Conservation (phyloP, 306 rosid genomes). For the Corylus americana region DNA sequence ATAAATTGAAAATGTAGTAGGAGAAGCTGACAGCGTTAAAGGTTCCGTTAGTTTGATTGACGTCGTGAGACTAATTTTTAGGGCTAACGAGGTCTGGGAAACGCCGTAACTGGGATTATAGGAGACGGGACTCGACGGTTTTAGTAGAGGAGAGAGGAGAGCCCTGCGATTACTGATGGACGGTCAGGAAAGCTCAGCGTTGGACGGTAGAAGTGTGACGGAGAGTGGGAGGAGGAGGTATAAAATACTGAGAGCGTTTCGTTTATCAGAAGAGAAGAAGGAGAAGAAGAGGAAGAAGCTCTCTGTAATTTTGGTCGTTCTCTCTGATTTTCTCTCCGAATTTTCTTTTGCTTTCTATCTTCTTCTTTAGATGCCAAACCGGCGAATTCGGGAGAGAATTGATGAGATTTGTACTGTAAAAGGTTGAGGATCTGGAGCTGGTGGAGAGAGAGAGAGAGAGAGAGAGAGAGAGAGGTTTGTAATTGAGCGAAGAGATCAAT, state of each 20-base stretch:
- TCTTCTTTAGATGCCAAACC: conserved; percentile 19
- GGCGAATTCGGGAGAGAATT: conserved; percentile 21
- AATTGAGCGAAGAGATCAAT: conserved; percentile 26
- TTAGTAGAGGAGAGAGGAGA: conserved; percentile 1
- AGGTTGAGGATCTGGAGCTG: conserved; percentile 55
- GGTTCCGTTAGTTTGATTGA: conserved; percentile 42
- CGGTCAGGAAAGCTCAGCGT: conserved; percentile 35
- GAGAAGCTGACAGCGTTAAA: conserved; percentile 31
- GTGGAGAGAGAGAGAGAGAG: not conserved
- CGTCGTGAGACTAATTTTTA: conserved; percentile 26
- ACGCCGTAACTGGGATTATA: conserved; percentile 42
- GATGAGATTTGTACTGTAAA: conserved; percentile 31
- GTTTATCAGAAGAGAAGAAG: conserved; percentile 34
- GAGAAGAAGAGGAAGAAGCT: conserved; percentile 24
- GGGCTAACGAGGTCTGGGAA: conserved; percentile 3
- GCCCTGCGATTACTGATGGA: conserved; percentile 48
- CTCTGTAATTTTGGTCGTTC: conserved; percentile 35
- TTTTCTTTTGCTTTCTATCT: conserved; percentile 21
- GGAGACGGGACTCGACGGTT: conserved; percentile 42
- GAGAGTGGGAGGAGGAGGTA: conserved; percentile 45
- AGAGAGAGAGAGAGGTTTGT: conserved; percentile 36
- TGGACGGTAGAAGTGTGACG: conserved; percentile 50
- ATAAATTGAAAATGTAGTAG: not conserved
- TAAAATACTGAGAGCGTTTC: conserved; percentile 56
- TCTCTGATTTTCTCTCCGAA: conserved; percentile 9